Evolutionary conservation across 108 stramenopile species (phyloP), one percentile per base, ranked within the genome.

Genomic region (Nitzschia sp.): DNA sequence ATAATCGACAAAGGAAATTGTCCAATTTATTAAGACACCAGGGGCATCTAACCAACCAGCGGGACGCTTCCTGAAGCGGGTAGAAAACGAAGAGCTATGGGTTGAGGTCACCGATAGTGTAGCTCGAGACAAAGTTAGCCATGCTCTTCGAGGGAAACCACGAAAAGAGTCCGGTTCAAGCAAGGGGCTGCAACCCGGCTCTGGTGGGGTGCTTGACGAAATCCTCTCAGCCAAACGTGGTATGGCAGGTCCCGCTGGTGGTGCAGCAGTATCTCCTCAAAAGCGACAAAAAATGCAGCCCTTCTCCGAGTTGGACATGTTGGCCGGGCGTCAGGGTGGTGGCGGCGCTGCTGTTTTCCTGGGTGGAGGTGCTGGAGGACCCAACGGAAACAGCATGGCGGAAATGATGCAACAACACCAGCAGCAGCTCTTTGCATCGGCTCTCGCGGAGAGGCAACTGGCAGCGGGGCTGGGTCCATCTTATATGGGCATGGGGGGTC

Each of bases 71-170:
- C 48, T 74, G 28, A 74, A 74, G 30, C 47, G 51, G 29, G 58
- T 66, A 2, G 65, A 57, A 30, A 54, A 57, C n/a, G 56, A 59
- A 33, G 64, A 60, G 13, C 58, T n/a, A 18, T 75, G 74, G 74
- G 67, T 68, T 1, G 48, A 75, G 27, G 74, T 75, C 15, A 51
- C 31, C 24, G 60, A 60, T 27, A 48, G 45, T 6, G 61, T 68
- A 2, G 74, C 74, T 21, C 53, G 55, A 9, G 65, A 75, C 13
- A 75, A 75, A 29, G 66, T 75, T 38, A 75, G 74, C 45, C 74
- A 75, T 26, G 65, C 74, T 5, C 54, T 75, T 25, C 59, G 74
- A 21, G 71, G 71, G 19, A 62, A 62, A 26, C 61, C 61, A 1
- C 61, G 61, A n/a, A 62, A 62, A 42, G 61, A 62, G 15, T 45